These are phyloP conservation scores for Talaromyces piceae DNA, from an alignment of 2,329 filamentous ascomycete genomes.

Conservation along the genomic window DNA sequence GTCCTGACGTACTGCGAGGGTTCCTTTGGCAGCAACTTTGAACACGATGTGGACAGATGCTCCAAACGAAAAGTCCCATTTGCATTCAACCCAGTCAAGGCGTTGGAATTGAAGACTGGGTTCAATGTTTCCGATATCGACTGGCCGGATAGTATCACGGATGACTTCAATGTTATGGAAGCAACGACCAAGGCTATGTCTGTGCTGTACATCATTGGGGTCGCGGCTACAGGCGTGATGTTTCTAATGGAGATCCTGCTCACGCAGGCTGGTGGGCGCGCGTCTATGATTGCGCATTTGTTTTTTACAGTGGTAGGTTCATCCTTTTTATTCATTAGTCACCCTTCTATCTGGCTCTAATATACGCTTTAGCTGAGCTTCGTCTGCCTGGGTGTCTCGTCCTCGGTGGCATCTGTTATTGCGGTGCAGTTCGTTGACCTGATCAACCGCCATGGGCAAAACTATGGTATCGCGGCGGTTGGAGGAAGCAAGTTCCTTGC, in stretches of 20 bases:
- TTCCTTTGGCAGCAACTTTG: conserved; percentile 32
- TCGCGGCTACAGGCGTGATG: conserved; percentile 45
- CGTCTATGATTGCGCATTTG: conserved; percentile 46
- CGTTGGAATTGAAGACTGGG: conserved; percentile 43
- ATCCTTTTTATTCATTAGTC: too few relatives aligned
- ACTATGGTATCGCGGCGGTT: conserved; percentile 43
- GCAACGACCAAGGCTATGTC: conserved; percentile 47
- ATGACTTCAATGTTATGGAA: conserved; percentile 46
- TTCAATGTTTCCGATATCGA: conserved; percentile 46
- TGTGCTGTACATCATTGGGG: conserved; percentile 53
- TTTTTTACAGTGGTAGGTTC: conserved; percentile 37
- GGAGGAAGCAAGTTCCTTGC: conserved; percentile 50
- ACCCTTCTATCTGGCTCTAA: too few relatives aligned
- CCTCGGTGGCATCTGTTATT: conserved; percentile 63
- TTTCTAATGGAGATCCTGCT: conserved; percentile 41
- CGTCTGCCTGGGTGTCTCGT: conserved; percentile 59
- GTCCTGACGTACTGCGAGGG: conserved; percentile 54
- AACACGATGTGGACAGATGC: conserved; percentile 43
- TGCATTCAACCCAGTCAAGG: conserved; percentile 48
- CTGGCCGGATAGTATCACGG: conserved; percentile 51
- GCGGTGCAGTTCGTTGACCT: conserved; percentile 46
- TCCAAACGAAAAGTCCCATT: conserved; percentile 47
- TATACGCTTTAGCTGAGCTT: conserved; percentile 47
- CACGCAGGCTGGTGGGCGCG: conserved; percentile 38
- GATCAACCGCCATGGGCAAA: conserved; percentile 47